Percentiles rank a stretch among this genome's conserved stretches.
These are phyloP conservation scores for Tetrapyrgos nigripes DNA, from an alignment of 1,284 basidiomycete species.

Conservation along the genomic window DNA sequence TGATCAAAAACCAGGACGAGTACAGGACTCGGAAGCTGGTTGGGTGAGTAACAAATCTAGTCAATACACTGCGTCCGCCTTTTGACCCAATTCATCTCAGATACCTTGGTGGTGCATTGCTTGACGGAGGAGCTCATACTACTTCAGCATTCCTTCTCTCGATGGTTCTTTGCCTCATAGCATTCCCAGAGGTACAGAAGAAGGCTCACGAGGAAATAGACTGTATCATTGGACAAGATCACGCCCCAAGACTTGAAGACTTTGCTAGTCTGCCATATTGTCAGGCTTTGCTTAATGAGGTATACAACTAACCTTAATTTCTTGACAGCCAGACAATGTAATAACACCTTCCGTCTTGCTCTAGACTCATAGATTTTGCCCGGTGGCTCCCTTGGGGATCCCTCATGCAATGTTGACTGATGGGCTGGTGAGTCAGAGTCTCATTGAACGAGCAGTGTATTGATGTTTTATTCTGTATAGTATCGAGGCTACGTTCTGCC, in stretches of 20 bases:
- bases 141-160: constrained; percentile 17
- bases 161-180: constrained; percentile 13
- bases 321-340: neutral
- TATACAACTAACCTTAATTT: too few species aligned
- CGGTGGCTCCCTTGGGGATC: constrained; percentile 18
- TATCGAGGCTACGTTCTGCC: constrained; percentile 22
- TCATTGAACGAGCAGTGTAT: too few species aligned
- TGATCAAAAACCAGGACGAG: constrained; percentile 13
- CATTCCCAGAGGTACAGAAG: constrained; percentile 27
- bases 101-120: constrained; percentile 19
- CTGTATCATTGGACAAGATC: constrained; percentile 21
- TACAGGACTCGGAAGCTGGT: constrained; percentile 11
- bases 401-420: constrained; percentile 16
- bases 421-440: constrained; percentile 9
- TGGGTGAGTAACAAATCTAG: constrained; percentile 7
- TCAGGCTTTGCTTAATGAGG: constrained; percentile 30
- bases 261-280: constrained; percentile 29
- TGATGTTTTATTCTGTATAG: constrained; percentile 6
- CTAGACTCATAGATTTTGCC: constrained; percentile 29
- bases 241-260: constrained; percentile 26
- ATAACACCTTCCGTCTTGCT: neutral
- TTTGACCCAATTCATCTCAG: constrained; percentile 3
- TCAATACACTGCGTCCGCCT: neutral
- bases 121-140: constrained; percentile 21
- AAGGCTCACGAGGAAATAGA: constrained; percentile 35